Evolutionary conservation across 768 basidiomycete genomes (phyloP).

Genomic region (Mycena amicta): DNA sequence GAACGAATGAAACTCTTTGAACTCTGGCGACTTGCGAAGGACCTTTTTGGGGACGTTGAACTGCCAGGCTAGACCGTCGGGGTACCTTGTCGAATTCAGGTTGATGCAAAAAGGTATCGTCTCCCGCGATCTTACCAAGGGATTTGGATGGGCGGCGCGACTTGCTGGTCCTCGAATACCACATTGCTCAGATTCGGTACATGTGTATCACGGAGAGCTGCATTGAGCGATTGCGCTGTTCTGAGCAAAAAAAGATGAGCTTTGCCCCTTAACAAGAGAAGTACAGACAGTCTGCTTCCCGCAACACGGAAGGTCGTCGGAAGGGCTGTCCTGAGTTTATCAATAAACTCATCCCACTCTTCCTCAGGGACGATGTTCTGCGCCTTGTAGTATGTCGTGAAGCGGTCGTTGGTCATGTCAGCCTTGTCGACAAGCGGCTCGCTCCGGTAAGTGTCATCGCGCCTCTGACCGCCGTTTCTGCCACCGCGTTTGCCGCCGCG

Average conservation of each 20-base stretch:
- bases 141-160: constrained; percentile 82
- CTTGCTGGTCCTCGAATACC: constrained; percentile 71
- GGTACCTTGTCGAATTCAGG: constrained; percentile 65
- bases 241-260: constrained; percentile 34
- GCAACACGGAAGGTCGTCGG: constrained; percentile 95
- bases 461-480: constrained; percentile 2
- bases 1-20: constrained; percentile 94
- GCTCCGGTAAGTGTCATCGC: constrained; percentile 43
- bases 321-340: constrained; percentile 65
- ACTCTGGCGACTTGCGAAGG: constrained; percentile 83
- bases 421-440: constrained; percentile 53
- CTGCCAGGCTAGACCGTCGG: constrained; percentile 94
- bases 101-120: constrained; percentile 1
- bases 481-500: constrained; percentile 17
- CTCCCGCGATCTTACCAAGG: constrained; percentile 62
- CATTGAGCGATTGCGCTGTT: constrained; percentile 73
- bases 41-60: constrained; percentile 89
- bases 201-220: constrained; percentile 74
- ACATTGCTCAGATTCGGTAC: constrained; percentile 76
- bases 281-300: constrained; percentile 76
- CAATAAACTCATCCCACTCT: constrained; percentile 80
- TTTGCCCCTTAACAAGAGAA: not conserved
- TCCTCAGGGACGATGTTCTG: constrained; percentile 76
- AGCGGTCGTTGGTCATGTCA: constrained; percentile 73
- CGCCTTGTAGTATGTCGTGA: constrained; percentile 68